Percentiles rank a stretch among this genome's conserved stretches.
These are phyloP conservation scores for Rubia balearica DNA, from an alignment of 305 asterid genomes.

Conservation along the genomic window DNA sequence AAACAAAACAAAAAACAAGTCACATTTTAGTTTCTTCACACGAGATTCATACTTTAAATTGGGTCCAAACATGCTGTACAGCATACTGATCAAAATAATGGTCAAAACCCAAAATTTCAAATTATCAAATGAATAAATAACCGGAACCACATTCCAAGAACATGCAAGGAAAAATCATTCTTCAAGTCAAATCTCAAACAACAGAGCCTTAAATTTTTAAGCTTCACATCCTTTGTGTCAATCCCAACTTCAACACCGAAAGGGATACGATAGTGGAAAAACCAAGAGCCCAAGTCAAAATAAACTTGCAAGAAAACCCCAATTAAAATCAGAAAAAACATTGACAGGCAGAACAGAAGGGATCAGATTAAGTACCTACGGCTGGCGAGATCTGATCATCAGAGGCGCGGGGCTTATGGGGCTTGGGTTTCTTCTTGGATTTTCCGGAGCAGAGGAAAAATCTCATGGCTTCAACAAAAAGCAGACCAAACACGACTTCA, in stretches of 20 bases:
- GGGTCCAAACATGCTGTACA: not conserved
- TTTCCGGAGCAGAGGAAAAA: conserved; percentile 60
- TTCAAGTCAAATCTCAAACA: not conserved
- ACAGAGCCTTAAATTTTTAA: not conserved
- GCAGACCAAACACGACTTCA: conserved; percentile 32
- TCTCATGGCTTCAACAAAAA: conserved; percentile 40
- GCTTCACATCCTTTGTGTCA: not conserved
- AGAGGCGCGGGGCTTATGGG: conserved; percentile 30
- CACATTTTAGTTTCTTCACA: not conserved
- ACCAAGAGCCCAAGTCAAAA: not conserved
- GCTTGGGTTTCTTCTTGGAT: conserved; percentile 44
- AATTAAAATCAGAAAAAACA: not conserved
- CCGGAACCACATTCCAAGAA: conserved; percentile 2
- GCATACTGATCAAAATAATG: not conserved
- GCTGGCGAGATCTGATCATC: conserved; percentile 65
- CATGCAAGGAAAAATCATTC: not conserved
- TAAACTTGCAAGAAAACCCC: not conserved
- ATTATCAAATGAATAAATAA: not conserved
- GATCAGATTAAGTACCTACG: conserved; percentile 31
- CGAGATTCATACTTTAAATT: not conserved
- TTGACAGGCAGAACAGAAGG: not conserved
- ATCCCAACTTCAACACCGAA: not conserved
- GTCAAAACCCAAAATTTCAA: not conserved
- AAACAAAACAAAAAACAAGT: not conserved
- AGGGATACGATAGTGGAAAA: not conserved